Percentiles rank a stretch among this genome's conserved stretches.
These are phyloP conservation scores for Truncatella angustata DNA, from an alignment of 2,329 filamentous ascomycete genomes.

Conservation along the genomic window DNA sequence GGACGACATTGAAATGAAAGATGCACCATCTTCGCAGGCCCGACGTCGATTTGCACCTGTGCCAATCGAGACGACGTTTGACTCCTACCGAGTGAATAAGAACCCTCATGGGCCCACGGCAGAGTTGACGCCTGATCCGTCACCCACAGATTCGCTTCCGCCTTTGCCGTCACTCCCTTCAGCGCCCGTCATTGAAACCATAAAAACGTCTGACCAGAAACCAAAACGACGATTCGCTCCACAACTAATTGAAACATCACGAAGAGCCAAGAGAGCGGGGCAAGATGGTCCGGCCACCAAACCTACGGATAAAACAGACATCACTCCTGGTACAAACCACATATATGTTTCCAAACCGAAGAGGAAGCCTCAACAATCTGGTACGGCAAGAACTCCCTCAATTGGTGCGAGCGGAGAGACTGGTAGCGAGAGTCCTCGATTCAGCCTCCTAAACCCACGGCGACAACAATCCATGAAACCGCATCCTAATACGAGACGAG, in stretches of 20 bases:
- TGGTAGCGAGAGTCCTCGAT: conserved; percentile 28
- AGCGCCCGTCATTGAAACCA: conserved; percentile 8
- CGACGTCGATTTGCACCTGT: conserved; percentile 66
- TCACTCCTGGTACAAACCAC: conserved; percentile 61
- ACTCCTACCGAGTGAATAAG: conserved; percentile 49
- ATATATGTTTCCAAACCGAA: conserved; percentile 50
- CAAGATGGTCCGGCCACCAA: conserved; percentile 62
- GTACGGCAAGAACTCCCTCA: conserved; percentile 17
- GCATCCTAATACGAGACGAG: conserved; percentile 37
- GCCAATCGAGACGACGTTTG: conserved; percentile 70
- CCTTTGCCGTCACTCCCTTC: conserved; percentile 14
- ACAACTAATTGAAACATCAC: conserved; percentile 77
- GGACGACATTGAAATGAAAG: conserved; percentile 24
- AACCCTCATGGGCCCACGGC: conserved; percentile 50
- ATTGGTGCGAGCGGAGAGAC: conserved; percentile 24
- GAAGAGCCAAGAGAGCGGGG: conserved; percentile 65
- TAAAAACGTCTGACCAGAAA: conserved; percentile 25
- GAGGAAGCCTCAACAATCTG: conserved; percentile 33
- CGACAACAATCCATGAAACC: conserved; percentile 38
- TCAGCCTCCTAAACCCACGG: conserved; percentile 34
- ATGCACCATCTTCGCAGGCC: conserved; percentile 18
- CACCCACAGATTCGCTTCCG: conserved; percentile 48
- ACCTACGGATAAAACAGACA: conserved; percentile 70
- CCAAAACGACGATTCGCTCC: conserved; percentile 64
- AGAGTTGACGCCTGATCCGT: conserved; percentile 55